These are phyloP conservation scores for Cystoisospora suis DNA, from an alignment of 169 alveolate genomes.

Conservation along the genomic window DNA sequence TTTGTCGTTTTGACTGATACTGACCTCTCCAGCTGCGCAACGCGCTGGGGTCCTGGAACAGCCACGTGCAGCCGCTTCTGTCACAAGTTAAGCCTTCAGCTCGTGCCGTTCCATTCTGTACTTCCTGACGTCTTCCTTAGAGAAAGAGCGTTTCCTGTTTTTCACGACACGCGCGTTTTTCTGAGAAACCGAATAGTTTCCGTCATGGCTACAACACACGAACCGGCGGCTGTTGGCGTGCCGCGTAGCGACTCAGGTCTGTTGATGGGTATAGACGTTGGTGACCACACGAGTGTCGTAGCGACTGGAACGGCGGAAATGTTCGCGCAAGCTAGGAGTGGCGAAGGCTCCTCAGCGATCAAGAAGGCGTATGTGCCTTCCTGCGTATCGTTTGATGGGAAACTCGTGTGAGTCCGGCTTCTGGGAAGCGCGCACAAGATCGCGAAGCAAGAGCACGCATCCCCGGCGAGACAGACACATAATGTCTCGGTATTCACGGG, in stretches of 20 bases:
- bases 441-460: no score
- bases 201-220: background rate
- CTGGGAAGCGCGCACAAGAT: no score
- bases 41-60: no score
- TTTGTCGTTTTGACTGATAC: no score
- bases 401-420: background rate
- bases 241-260: background rate
- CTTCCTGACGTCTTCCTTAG: no score
- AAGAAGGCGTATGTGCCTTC: background rate
- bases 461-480: no score
- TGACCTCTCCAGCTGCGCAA: no score
- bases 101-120: no score
- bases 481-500: no score
- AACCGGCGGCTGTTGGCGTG: background rate
- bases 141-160: no score
- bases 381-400: background rate
- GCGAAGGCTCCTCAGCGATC: background rate
- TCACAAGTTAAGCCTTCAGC: no score
- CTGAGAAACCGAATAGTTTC: background rate
- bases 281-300: background rate
- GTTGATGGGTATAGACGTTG: background rate
- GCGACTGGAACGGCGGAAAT: background rate
- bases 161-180: background rate
- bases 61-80: no score
- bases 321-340: background rate